These are phyloP conservation scores for Ceratobasidium sp. DNA, from an alignment of 1,284 basidiomycete species.

Conservation along the genomic window DNA sequence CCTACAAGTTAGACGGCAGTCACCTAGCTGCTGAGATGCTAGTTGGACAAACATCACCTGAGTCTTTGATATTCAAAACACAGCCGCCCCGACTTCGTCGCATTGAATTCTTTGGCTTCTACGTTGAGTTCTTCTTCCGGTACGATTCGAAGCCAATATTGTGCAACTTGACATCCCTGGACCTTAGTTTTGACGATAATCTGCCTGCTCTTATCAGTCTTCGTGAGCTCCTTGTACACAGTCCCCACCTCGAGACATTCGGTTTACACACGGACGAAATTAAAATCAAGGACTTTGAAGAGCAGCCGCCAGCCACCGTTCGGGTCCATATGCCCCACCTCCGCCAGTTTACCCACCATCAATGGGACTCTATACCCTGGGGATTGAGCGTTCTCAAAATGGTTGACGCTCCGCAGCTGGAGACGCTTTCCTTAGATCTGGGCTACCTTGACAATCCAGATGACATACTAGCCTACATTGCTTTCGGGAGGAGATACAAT, in stretches of 20 bases:
- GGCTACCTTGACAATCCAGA: not conserved
- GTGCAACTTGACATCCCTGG: slow-evolving; percentile 3
- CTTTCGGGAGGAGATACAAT: not conserved
- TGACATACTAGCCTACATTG: not conserved
- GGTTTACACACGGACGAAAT: slow-evolving; percentile 9
- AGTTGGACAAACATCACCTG: not conserved
- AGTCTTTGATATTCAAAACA: not conserved
- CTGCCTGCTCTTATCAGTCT: slow-evolving; percentile 9
- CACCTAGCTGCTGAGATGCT: not conserved
- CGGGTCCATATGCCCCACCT: not conserved
- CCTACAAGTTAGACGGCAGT: not conserved
- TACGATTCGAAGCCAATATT: not conserved
- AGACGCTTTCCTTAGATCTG: slow-evolving; percentile 4
- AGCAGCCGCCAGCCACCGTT: not conserved
- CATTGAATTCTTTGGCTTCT: slow-evolving; percentile 19
- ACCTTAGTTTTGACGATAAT: not conserved
- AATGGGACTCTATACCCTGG: not conserved
- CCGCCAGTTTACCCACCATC: slow-evolving; percentile 9
- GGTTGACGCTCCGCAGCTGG: slow-evolving; percentile 26
- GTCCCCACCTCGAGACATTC: not conserved
- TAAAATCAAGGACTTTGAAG: not conserved
- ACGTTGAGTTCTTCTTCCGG: slow-evolving; percentile 3
- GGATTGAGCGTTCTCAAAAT: slow-evolving; percentile 12
- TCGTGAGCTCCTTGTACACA: not conserved
- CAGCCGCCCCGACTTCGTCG: slow-evolving; percentile 7